Evolutionary conservation across 139 green algal genomes (phyloP).

Genomic region (Choricystis sp.): DNA sequence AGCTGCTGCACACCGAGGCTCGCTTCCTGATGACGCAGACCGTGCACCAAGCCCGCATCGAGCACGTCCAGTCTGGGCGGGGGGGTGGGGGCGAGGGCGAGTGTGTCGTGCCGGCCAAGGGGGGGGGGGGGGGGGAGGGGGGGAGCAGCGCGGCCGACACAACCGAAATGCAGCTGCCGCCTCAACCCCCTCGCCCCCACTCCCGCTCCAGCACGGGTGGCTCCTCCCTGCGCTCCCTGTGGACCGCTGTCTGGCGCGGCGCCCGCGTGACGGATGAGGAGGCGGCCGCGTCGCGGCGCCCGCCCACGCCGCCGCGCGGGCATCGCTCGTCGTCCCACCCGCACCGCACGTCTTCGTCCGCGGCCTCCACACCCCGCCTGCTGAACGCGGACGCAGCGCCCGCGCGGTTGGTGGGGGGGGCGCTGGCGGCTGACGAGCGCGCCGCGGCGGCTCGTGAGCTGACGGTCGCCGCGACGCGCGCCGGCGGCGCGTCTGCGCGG

Average conservation of each 20-base stretch:
- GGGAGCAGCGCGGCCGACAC: too few relatives aligned
- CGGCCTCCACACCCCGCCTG: neutral
- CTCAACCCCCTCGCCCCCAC: too few relatives aligned
- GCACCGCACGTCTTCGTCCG: neutral
- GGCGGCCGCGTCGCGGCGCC: neutral
- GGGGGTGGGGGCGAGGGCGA: too few relatives aligned
- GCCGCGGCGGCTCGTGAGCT: neutral
- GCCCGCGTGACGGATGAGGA: neutral
- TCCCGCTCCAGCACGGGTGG: neutral
- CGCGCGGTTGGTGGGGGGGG: too few relatives aligned
- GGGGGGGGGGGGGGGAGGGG: neutral
- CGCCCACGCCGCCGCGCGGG: too few relatives aligned
- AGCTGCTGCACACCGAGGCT: conserved; percentile 63
- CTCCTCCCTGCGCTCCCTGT: too few relatives aligned
- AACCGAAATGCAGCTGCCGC: neutral
- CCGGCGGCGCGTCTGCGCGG: neutral
- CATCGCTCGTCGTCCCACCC: neutral
- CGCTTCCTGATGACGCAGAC: conserved; percentile 42
- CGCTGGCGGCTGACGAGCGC: neutral
- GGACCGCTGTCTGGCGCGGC: too few relatives aligned
- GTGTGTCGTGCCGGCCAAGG: too few relatives aligned
- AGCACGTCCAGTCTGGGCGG: conserved; percentile 25
- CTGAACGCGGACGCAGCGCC: neutral
- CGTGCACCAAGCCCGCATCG: conserved; percentile 41
- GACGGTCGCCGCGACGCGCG: neutral